Percentiles rank a stretch among this genome's conserved stretches.
Conservation (phyloP, 2,329 filamentous ascomycete genomes). For the Talaromyces verruculosus region DNA sequence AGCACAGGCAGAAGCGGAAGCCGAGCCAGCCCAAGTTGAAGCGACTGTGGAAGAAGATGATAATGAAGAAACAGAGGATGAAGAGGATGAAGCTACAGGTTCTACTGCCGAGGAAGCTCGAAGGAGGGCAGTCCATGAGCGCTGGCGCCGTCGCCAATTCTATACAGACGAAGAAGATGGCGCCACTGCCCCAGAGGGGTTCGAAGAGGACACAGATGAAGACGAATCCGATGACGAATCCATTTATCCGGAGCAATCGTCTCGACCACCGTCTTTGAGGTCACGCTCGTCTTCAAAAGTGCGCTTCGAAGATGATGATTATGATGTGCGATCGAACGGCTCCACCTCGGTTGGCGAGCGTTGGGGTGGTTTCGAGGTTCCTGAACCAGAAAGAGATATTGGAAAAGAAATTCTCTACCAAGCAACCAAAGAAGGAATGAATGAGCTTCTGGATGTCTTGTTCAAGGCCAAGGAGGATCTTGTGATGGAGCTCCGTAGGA, state of each 20-base stretch:
- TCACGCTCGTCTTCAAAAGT: slow-evolving; percentile 79
- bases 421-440: slow-evolving; percentile 87
- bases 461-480: slow-evolving; percentile 80
- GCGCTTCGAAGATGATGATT: slow-evolving; percentile 71
- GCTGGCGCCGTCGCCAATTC: slow-evolving; percentile 75
- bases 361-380: slow-evolving; percentile 76
- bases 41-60: slow-evolving; percentile 7
- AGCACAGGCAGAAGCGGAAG: slow-evolving; percentile 2
- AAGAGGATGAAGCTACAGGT: slow-evolving; percentile 26
- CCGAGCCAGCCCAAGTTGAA: slow-evolving; percentile 11
- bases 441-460: slow-evolving; percentile 82
- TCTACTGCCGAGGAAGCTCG: slow-evolving; percentile 27
- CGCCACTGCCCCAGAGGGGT: slow-evolving; percentile 62
- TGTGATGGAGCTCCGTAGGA: slow-evolving; percentile 66
- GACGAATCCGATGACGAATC: slow-evolving; percentile 54
- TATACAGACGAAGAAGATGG: slow-evolving; percentile 87
- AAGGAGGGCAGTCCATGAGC: slow-evolving; percentile 58
- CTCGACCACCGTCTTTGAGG: slow-evolving; percentile 49
- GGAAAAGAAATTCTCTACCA: slow-evolving; percentile 89
- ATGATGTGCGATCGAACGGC: slow-evolving; percentile 68
- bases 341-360: slow-evolving; percentile 68
- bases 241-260: slow-evolving; percentile 44
- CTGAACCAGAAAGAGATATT: slow-evolving; percentile 75
- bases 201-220: slow-evolving; percentile 45
- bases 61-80: not conserved